Evolutionary conservation across 805 yeast species (phyloP).

Genomic region (Candida rishiriensis): DNA sequence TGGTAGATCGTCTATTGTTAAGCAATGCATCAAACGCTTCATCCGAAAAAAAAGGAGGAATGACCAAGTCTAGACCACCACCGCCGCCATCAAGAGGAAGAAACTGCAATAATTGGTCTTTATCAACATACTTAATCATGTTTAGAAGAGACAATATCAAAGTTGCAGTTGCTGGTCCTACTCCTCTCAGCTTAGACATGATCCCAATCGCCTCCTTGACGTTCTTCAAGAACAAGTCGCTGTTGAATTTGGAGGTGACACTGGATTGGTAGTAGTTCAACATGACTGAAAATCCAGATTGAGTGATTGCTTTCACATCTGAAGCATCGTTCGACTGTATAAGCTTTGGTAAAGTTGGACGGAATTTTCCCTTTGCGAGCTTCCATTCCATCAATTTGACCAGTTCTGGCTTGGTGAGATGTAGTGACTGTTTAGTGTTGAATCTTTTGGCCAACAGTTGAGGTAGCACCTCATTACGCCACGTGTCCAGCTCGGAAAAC

Average conservation of each 20-base stretch:
- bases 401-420: conserved; percentile 36
- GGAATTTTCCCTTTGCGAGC: conserved; percentile 38
- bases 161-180: conserved; percentile 50
- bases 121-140: too few species aligned
- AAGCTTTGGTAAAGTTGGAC: conserved; percentile 40
- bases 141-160: conserved; percentile 33
- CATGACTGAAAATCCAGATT: conserved; percentile 23
- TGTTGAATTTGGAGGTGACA: not conserved
- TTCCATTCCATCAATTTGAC: conserved; percentile 45
- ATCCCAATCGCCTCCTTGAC: conserved; percentile 28
- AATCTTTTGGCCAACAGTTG: conserved; percentile 22
- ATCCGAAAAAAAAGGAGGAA: conserved; percentile 47
- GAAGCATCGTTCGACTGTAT: conserved; percentile 34
- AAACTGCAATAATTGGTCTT: not conserved
- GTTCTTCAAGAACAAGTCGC: conserved; percentile 13
- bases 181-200: conserved; percentile 37
- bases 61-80: conserved; percentile 7
- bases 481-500: conserved; percentile 34
- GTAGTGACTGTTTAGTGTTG: conserved; percentile 7
- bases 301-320: conserved; percentile 29
- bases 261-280: conserved; percentile 3
- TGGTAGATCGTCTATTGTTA: conserved; percentile 22
- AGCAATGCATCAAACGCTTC: conserved; percentile 36
- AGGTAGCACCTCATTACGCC: conserved; percentile 34
- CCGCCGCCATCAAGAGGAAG: not conserved